A percentile compares a stretch with the other conserved stretches of the same genome.
These are phyloP conservation scores for Tulasnella sp. DNA, from an alignment of 768 basidiomycete genomes.

Conservation along the genomic window DNA sequence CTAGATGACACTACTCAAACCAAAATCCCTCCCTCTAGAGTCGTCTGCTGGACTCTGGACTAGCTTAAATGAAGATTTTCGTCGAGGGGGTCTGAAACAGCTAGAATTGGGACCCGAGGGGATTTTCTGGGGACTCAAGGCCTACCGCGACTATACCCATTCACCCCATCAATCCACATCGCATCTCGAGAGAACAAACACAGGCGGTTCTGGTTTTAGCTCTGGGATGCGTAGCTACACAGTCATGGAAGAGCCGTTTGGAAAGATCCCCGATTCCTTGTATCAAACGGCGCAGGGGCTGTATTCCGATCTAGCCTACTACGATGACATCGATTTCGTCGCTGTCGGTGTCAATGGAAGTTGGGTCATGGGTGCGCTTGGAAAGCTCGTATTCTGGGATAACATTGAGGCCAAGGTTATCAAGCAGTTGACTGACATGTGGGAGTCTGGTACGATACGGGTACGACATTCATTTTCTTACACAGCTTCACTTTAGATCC, in stretches of 20 bases:
- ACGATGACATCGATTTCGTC: conserved; percentile 10
- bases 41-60: neutral
- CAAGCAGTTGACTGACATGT: neutral
- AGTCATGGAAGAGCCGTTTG: conserved; percentile 8
- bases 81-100: neutral
- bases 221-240: neutral
- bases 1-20: neutral
- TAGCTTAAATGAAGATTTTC: conserved; percentile 5
- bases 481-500: no score
- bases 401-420: conserved; percentile 2
- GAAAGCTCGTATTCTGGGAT: conserved; percentile 8
- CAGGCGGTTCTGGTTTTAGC: no score
- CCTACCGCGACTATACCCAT: neutral
- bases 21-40: neutral
- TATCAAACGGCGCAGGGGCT: neutral
- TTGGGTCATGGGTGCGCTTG: conserved; percentile 8
- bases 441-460: no score
- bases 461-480: no score
- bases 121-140: conserved; percentile 2
- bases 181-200: no score
- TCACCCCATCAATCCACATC: no score
- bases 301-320: neutral
- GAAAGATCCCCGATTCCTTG: neutral
- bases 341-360: neutral
- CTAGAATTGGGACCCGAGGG: conserved; percentile 5